These are phyloP conservation scores for Pouteria campechiana DNA, from an alignment of 179 eudicot species.

Conservation along the genomic window DNA sequence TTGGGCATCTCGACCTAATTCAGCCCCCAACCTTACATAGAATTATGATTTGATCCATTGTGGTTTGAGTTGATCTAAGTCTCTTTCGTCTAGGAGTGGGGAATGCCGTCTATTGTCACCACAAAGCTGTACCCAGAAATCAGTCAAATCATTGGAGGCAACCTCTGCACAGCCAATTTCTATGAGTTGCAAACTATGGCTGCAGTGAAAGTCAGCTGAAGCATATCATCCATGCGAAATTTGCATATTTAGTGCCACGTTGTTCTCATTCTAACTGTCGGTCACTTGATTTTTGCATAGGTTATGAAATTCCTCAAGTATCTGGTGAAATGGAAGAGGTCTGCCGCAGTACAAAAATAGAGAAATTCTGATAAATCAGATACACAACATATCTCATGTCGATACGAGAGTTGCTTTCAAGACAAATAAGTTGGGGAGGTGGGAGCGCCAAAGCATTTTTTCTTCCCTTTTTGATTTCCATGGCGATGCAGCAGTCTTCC, in stretches of 20 bases:
- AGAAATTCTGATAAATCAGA: too few species aligned
- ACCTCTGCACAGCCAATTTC: neutral
- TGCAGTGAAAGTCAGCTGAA: slow-evolving; percentile 7
- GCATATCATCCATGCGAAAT: neutral
- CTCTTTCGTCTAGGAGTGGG: neutral
- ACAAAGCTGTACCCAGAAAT: neutral
- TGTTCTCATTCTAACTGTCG: neutral
- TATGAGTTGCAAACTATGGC: neutral
- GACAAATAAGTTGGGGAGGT: too few species aligned
- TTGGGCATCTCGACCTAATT: too few species aligned
- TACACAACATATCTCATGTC: too few species aligned
- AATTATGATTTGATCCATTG: too few species aligned
- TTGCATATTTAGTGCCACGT: neutral
- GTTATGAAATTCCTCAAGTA: slow-evolving; percentile 64
- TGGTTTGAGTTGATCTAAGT: neutral
- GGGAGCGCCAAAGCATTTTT: too few species aligned
- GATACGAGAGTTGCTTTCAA: too few species aligned
- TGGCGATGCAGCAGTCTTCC: too few species aligned
- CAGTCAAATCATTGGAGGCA: neutral
- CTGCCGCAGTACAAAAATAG: neutral
- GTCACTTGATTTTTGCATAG: slow-evolving; percentile 16
- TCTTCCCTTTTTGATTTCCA: too few species aligned
- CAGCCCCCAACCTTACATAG: too few species aligned
- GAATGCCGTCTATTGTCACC: neutral
- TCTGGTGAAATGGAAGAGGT: slow-evolving; percentile 41